Evolutionary conservation across 2,329 filamentous ascomycete species (phyloP).

Genomic region (Byssoonygena ceratinophila): DNA sequence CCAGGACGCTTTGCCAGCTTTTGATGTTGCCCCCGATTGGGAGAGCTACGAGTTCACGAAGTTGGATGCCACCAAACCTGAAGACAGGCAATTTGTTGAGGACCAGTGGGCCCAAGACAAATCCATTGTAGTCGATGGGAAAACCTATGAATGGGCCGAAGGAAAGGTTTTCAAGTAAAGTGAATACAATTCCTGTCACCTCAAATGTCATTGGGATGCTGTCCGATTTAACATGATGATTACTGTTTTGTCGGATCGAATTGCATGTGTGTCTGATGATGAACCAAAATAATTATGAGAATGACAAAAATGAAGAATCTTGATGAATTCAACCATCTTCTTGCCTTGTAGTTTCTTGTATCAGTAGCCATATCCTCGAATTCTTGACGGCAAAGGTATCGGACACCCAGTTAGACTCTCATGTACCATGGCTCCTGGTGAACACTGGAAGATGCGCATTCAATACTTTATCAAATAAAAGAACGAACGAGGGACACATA

Average conservation of each 20-base stretch:
- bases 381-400: too few species aligned
- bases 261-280: slow-evolving; percentile 3
- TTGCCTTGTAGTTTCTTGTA: too few species aligned
- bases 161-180: slow-evolving; percentile 99
- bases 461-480: too few species aligned
- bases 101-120: slow-evolving; percentile 89
- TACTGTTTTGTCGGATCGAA: neutral
- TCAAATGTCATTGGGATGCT: neutral
- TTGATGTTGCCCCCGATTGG: slow-evolving; percentile 93
- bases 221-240: slow-evolving; percentile 4
- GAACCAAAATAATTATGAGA: neutral
- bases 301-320: neutral
- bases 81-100: slow-evolving; percentile 77
- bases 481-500: too few species aligned
- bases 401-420: too few species aligned
- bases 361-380: too few species aligned
- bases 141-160: slow-evolving; percentile 77
- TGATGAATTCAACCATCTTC: neutral
- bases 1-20: slow-evolving; percentile 72
- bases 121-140: slow-evolving; percentile 66
- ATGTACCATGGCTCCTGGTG: too few species aligned
- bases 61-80: slow-evolving; percentile 77
- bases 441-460: too few species aligned
- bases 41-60: slow-evolving; percentile 96
- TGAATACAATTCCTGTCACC: neutral